phyloP scores from a whole-genome alignment of 257 asterid genomes.

The Solanum peruvianum region DNA sequence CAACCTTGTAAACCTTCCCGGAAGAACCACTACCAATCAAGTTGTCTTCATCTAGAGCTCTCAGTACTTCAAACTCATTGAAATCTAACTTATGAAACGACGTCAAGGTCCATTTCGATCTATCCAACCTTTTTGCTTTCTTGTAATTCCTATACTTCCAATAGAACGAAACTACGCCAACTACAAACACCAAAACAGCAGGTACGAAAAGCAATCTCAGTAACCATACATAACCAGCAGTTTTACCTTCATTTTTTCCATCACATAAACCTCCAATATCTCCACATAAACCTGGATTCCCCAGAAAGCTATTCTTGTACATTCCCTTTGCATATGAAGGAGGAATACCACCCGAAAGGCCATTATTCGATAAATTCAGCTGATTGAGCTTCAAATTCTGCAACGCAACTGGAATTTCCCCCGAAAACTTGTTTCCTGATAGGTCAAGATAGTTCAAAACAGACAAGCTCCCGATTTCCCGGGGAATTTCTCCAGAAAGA shows the following conservation, averaged over 20 bases:
- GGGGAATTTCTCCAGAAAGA: slow-evolving; percentile 67
- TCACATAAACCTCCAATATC: slow-evolving; percentile 68
- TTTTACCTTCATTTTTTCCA: slow-evolving; percentile 26
- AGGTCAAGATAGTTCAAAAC: slow-evolving; percentile 83
- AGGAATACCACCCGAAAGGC: slow-evolving; percentile 70
- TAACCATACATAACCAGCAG: slow-evolving; percentile 47
- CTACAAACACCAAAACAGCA: slow-evolving; percentile 50
- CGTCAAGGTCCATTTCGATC: slow-evolving; percentile 86
- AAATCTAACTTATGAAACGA: slow-evolving; percentile 86
- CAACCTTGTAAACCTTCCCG: slow-evolving; percentile 94
- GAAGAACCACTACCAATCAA: slow-evolving; percentile 86
- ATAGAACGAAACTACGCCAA: slow-evolving; percentile 61
- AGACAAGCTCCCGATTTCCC: slow-evolving; percentile 68
- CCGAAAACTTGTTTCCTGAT: slow-evolving; percentile 62
- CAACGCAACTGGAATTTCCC: slow-evolving; percentile 55
- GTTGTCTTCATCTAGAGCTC: slow-evolving; percentile 77
- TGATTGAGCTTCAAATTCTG: slow-evolving; percentile 91
- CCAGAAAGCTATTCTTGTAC: slow-evolving; percentile 71
- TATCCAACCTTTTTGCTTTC: slow-evolving; percentile 37
- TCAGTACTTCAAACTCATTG: slow-evolving; percentile 65
- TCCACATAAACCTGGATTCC: slow-evolving; percentile 79
- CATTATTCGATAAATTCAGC: slow-evolving; percentile 69
- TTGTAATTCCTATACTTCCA: slow-evolving; percentile 41
- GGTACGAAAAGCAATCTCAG: slow-evolving; percentile 46
- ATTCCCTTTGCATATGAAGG: slow-evolving; percentile 62